Evolutionary conservation across 768 basidiomycete genomes (phyloP), one percentile per base, ranked within the genome.

Genomic region (Mrakia hoshinonis): DNA sequence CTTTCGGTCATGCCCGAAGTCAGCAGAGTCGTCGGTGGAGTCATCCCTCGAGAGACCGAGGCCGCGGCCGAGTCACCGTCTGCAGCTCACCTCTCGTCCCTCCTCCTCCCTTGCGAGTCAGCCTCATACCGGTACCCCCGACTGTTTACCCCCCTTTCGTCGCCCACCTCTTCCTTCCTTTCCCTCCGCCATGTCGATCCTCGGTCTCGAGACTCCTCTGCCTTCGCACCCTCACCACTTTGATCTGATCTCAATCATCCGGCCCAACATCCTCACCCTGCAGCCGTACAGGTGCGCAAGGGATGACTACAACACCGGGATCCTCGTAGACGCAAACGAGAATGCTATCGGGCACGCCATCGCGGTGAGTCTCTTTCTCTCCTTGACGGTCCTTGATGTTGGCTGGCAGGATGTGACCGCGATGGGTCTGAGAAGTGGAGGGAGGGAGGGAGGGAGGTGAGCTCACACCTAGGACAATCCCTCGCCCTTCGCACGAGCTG

Each of bases 271-370:
- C 76, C 88, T 96, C 61, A 81, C 90, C 0, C 83, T 99, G 18
- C 87, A 87, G 61, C 96, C 96, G 0, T 98, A 99, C 80, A 87
- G 94, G 38, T 97, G 93, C 76, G 96, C 96, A 0, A 84, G 96
- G 60, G 95, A 99, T 77, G 95, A 99, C 81, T 99, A 96, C 54
- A 60, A 68, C 26, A 39, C 85, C 2, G 94, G 94, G 29, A 88
- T 97, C 76, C 85, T 99, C 34, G 85, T 99, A 26, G 96, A 99
- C 75, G 96, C 96, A 18, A 99, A 99, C 80, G 96, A 99, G 82
- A 98, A 99, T 78, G 85, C 95, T 0, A 83, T 93, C 46, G 95
- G 96, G 0, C 90, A 91, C 77, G 87, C 90, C 2, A 88, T 97
- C 47, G 81, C 83, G 15, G 72, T 73, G 36, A 60, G 72, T 65